These are phyloP conservation scores for Powellomyces hirtus DNA, from an alignment of 192 early-diverging fungal genomes.

Conservation along the genomic window DNA sequence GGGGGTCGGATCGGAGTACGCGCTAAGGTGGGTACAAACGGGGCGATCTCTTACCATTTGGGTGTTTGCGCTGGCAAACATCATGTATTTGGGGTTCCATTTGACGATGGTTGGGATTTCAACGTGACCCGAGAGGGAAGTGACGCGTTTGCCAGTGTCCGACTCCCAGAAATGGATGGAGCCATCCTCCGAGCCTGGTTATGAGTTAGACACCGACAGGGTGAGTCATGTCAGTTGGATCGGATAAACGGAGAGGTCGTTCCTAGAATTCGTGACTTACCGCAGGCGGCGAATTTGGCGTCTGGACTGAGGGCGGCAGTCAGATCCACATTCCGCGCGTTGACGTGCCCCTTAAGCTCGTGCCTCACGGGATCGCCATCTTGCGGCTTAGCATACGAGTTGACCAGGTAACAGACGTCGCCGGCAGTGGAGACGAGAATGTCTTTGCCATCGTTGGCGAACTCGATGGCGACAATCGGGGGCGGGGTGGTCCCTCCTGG, in stretches of 20 bases:
- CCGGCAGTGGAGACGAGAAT: constrained; percentile 65
- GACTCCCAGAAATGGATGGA: constrained; percentile 65
- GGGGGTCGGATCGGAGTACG: no score
- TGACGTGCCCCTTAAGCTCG: constrained; percentile 32
- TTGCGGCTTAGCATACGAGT: constrained; percentile 49
- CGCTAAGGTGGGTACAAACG: no score
- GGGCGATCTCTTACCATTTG: no score
- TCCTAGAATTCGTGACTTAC: no score
- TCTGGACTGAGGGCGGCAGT: constrained; percentile 70
- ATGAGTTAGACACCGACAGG: no score
- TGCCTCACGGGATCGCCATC: constrained; percentile 40
- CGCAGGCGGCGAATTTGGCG: constrained; percentile 66
- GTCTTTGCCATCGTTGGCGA: constrained; percentile 73
- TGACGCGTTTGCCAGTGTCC: constrained; percentile 39
- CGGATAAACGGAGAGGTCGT: constrained; percentile 13
- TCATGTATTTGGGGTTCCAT: constrained; percentile 73
- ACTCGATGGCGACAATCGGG: constrained; percentile 38
- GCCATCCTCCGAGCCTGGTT: constrained; percentile 68
- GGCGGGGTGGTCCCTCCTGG: not conserved
- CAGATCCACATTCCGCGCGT: constrained; percentile 39
- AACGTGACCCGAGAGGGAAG: constrained; percentile 36
- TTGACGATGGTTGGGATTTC: constrained; percentile 57
- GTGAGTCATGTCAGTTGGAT: not conserved
- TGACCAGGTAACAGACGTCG: constrained; percentile 61
- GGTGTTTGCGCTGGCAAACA: constrained; percentile 69